Base-by-base conservation (phyloP, 345 rosid genomes). In the Moringa oleifera region DNA sequence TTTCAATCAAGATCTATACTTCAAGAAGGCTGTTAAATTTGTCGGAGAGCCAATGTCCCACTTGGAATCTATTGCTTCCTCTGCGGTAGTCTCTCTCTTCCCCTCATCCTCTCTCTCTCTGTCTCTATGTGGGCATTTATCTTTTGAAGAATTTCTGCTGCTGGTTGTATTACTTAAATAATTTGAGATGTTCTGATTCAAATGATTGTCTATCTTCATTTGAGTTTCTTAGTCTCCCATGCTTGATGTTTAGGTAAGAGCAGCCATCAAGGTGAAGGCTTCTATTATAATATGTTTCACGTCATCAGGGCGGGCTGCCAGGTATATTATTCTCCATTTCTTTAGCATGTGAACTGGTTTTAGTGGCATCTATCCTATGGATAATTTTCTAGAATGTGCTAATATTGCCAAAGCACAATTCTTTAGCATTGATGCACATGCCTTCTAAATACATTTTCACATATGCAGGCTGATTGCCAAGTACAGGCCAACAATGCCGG, bases 401-500 rank as follows among this genome's bases (percentile, higher is more conserved):
- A 51, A n/a, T n/a, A n/a, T n/a, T n/a, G n/a, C n/a, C n/a, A n/a
- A n/a, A n/a, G n/a, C n/a, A n/a, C 20, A 41, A 68, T 46, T 23
- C 23, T 69, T 23, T 23, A 19, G 20, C 36, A 59, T 45, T 51
- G 15, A 5, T n/a, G 23, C 20, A 13, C 22, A n/a, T 22, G 25
- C 19, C 18, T 47, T 45, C 59, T 21, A 23, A 62, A 53, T 31
- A n/a, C 18, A 49, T 49, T 58, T 51, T 6, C 37, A 16, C 54
- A n/a, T 16, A 5, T 73, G 72, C 90, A 94, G 99, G 68, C 84
- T 94, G 88, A 94, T 94, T 58, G 93, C 97, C 25, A 94, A 94
- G 75, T 94, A 94, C 68, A 89, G 97, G 78, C 99, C 99, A 57
- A 81, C 96, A 54, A 94, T 94, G 97, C 99, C 99, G 1, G 99